These are phyloP conservation scores for Paspalum notatum DNA, from an alignment of 176 grass and related monocot genomes.

Conservation along the genomic window DNA sequence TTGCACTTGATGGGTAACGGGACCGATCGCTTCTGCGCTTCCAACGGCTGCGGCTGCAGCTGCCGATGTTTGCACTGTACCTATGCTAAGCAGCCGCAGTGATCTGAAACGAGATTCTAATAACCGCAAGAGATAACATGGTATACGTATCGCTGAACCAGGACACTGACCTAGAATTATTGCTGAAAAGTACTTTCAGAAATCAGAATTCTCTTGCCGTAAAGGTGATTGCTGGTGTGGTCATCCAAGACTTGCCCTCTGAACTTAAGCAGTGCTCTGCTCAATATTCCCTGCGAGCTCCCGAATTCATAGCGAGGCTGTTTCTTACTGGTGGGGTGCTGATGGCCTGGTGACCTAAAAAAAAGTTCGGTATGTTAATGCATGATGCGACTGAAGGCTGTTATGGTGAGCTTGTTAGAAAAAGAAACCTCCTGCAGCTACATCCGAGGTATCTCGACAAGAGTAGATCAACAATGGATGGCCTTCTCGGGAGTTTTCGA, in stretches of 20 bases:
- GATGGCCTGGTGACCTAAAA: background rate
- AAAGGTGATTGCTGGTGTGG: background rate
- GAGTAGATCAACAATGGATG: background rate
- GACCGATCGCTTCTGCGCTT: too few relatives aligned
- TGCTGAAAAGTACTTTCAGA: too few relatives aligned
- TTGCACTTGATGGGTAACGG: background rate
- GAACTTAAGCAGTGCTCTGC: slow-evolving; percentile 2
- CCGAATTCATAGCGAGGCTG: background rate
- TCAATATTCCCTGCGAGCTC: slow-evolving; percentile 13
- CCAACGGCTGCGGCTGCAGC: too few relatives aligned
- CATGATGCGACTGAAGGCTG: slow-evolving; percentile 1
- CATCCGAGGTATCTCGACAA: background rate
- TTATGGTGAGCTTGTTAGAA: slow-evolving; percentile 1
- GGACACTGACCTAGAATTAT: too few relatives aligned
- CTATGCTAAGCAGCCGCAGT: too few relatives aligned
- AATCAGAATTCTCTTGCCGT: too few relatives aligned
- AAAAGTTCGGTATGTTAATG: background rate
- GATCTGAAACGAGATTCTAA: too few relatives aligned
- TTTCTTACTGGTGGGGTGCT: background rate
- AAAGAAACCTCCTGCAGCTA: background rate
- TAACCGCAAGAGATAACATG: too few relatives aligned
- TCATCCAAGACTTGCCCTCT: background rate
- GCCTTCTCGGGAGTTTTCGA: background rate
- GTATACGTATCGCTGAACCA: too few relatives aligned
- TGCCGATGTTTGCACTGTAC: too few relatives aligned